Evolutionary conservation across 208 protist species (phyloP), one percentile per base, ranked within the genome.

Genomic region (Leishmania mexicana): DNA sequence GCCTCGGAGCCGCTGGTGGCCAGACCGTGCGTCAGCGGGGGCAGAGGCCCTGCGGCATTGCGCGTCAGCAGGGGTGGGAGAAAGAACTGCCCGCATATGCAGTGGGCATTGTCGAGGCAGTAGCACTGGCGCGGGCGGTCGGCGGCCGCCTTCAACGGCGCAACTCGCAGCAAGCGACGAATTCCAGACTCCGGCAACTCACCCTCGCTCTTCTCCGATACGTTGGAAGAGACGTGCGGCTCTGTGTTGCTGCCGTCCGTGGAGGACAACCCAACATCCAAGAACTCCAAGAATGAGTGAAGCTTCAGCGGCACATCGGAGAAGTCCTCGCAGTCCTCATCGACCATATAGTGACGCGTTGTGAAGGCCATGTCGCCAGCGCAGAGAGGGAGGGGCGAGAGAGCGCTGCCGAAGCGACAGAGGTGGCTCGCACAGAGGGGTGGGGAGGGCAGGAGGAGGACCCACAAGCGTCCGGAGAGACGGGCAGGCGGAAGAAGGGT

Each of bases 101-200:
- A 85, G 42, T 76, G 47, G 8, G 65, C 83, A 6, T 85, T 79
- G 72, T 82, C 83, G 28, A 82, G 78, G 78, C 83, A 85, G 53
- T 79, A 82, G 78, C 83, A 85, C 40, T 62, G 38, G 24, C 75
- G 21, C 38, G 8, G 42, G 75, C 19, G 75, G 53, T 58, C 75
- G 24, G 57, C 24, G 11, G 76, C 64, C 0, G 45, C 42, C 42
- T 71, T 62, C 24, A 60, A 54, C 21, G 75, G 60, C 38, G 81
- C 76, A 49, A 81, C 71, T 38, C 49, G 81, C 76, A 85, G 70
- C 57, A 71, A 81, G 49, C 21, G 42, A 13, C 47, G 42, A 11
- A 57, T 75, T 45, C 65, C 76, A 24, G 53, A 28, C 19, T 6
- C 64, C 0, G 15, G 64, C 49, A 35, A 35, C 64, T 80, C 73